Percentiles rank a stretch among this genome's conserved stretches.
phyloP scores from a whole-genome alignment of 352 stramenopile genomes.

The Phytophthora podocarpi region DNA sequence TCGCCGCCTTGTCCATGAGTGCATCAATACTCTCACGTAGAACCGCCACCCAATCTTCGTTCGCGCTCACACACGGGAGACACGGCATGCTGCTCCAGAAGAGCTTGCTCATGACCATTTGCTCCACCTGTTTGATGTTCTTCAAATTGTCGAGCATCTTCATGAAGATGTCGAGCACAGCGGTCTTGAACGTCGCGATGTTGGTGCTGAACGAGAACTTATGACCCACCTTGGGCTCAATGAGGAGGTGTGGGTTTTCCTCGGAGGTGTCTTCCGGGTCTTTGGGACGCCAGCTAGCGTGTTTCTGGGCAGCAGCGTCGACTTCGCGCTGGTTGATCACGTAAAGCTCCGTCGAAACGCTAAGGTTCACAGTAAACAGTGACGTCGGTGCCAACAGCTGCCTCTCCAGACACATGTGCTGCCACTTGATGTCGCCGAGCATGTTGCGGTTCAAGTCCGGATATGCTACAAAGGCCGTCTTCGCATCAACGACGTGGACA shows the following conservation, averaged over 20 bases:
- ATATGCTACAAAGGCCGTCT: slow-evolving; percentile 71
- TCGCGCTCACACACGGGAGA: slow-evolving; percentile 81
- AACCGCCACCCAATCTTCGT: slow-evolving; percentile 83
- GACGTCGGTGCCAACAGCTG: slow-evolving; percentile 64
- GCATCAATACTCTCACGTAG: slow-evolving; percentile 63
- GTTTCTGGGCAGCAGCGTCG: slow-evolving; percentile 48
- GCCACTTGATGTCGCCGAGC: slow-evolving; percentile 79
- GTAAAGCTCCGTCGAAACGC: slow-evolving; percentile 65
- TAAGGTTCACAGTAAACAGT: slow-evolving; percentile 78
- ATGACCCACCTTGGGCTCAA: slow-evolving; percentile 51
- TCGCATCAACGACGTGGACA: slow-evolving; percentile 78
- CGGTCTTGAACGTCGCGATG: slow-evolving; percentile 60
- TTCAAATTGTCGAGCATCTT: slow-evolving; percentile 85
- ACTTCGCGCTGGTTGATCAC: slow-evolving; percentile 85
- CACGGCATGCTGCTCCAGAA: slow-evolving; percentile 94
- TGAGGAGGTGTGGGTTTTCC: slow-evolving; percentile 51
- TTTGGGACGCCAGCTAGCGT: slow-evolving; percentile 67
- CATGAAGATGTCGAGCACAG: slow-evolving; percentile 73
- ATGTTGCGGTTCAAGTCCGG: slow-evolving; percentile 63
- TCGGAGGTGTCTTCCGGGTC: slow-evolving; percentile 72
- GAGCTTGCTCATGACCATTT: slow-evolving; percentile 94
- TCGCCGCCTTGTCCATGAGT: slow-evolving; percentile 63
- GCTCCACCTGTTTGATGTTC: slow-evolving; percentile 89
- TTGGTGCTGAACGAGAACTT: slow-evolving; percentile 77
- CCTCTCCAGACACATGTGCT: slow-evolving; percentile 76